Percentiles rank a stretch among this genome's conserved stretches.
These are phyloP conservation scores for Panicum miliaceum DNA, from an alignment of 176 grass and related monocot genomes.

Conservation along the genomic window DNA sequence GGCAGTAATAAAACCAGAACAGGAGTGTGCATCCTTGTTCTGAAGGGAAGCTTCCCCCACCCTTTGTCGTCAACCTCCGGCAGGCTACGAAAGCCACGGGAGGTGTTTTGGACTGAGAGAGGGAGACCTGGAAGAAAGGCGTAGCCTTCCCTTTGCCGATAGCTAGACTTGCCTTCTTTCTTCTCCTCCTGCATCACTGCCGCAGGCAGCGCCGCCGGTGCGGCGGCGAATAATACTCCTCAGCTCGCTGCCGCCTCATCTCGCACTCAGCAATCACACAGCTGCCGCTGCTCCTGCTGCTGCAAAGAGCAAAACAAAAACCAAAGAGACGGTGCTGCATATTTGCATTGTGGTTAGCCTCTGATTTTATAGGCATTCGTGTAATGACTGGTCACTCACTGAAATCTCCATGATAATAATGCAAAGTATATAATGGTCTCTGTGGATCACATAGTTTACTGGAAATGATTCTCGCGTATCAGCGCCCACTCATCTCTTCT, in stretches of 20 bases:
- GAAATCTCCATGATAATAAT: background rate
- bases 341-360: background rate
- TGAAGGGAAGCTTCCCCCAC: background rate
- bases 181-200: background rate
- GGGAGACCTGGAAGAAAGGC: conserved; percentile 44
- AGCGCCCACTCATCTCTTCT: background rate
- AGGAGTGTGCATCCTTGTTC: background rate
- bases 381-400: background rate
- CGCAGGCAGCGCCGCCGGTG: background rate
- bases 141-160: conserved; percentile 45
- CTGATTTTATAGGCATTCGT: background rate
- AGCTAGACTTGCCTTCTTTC: conserved; percentile 36
- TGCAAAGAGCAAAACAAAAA: background rate
- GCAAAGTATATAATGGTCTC: background rate
- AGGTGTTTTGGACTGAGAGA: background rate
- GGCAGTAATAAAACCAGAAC: background rate
- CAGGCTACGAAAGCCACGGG: background rate
- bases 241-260: conserved; percentile 13
- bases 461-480: background rate
- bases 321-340: background rate
- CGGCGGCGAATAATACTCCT: background rate
- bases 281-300: no score
- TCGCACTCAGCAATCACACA: no score
- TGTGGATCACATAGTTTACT: background rate
- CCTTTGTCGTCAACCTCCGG: background rate